Conservation (phyloP, 352 stramenopile genomes). For the Pythium myriotylum region DNA sequence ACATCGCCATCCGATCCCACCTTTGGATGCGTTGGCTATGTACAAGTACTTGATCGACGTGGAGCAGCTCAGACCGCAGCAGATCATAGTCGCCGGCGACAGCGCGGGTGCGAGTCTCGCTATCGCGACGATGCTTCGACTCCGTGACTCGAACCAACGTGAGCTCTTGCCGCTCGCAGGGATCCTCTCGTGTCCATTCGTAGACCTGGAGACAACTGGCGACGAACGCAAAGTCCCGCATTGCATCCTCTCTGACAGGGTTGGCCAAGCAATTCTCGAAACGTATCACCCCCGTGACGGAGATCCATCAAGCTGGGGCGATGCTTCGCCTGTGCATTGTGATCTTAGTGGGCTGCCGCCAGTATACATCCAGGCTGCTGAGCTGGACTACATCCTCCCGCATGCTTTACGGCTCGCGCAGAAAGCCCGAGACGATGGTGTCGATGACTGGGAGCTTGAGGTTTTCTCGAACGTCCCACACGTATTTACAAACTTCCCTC, state of each 20-base stretch:
- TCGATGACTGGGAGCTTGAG: slow-evolving; percentile 24
- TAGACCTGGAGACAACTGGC: slow-evolving; percentile 36
- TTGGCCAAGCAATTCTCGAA: slow-evolving; percentile 40
- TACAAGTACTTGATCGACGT: slow-evolving; percentile 26
- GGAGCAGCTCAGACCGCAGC: slow-evolving; percentile 28
- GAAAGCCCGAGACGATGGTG: slow-evolving; percentile 15
- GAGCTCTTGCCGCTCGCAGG: slow-evolving; percentile 41
- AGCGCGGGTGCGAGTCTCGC: slow-evolving; percentile 54
- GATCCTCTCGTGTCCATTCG: slow-evolving; percentile 52
- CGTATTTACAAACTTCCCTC: slow-evolving; percentile 32
- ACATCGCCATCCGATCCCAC: slow-evolving; percentile 39
- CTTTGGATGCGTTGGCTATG: slow-evolving; percentile 46
- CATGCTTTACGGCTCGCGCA: slow-evolving; percentile 21
- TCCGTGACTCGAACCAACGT: slow-evolving; percentile 23
- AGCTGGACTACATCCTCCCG: slow-evolving; percentile 25
- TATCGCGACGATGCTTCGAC: slow-evolving; percentile 36
- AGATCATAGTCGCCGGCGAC: slow-evolving; percentile 51
- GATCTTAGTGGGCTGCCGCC: slow-evolving; percentile 48
- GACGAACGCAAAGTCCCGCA: slow-evolving; percentile 34
- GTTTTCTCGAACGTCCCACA: slow-evolving; percentile 23
- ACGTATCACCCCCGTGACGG: slow-evolving; percentile 23
- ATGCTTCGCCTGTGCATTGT: slow-evolving; percentile 39
- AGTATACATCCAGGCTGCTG: slow-evolving; percentile 39
- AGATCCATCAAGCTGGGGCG: slow-evolving; percentile 27
- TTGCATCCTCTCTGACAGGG: slow-evolving; percentile 51